Evolutionary conservation across 2,329 filamentous ascomycete genomes (phyloP).

Genomic region (Venturia asperata): DNA sequence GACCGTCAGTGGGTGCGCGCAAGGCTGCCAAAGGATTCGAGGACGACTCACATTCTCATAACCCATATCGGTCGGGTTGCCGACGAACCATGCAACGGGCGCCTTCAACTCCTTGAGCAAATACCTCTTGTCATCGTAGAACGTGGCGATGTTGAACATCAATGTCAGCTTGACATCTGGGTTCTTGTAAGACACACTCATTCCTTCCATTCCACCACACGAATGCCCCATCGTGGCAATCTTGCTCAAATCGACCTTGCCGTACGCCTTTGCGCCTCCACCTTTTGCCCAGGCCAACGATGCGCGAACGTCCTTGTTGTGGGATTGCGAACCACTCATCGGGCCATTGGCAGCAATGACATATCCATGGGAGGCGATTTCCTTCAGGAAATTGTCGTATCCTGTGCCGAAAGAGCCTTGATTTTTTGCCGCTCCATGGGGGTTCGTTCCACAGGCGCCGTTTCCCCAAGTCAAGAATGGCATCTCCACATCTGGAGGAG

Average conservation of each 20-base stretch:
- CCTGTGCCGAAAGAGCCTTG: slow-evolving; percentile 15
- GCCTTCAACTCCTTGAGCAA: slow-evolving; percentile 13
- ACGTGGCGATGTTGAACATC: slow-evolving; percentile 18
- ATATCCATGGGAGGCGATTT: slow-evolving; percentile 20
- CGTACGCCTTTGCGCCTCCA: slow-evolving; percentile 11
- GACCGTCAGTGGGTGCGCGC: neutral
- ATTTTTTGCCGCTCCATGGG: neutral
- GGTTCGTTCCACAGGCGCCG: slow-evolving; percentile 12
- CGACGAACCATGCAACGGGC: slow-evolving; percentile 18
- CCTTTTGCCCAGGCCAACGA: slow-evolving; percentile 8
- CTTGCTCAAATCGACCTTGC: slow-evolving; percentile 15
- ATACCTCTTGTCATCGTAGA: slow-evolving; percentile 7
- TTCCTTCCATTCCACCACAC: slow-evolving; percentile 18
- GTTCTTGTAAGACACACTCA: slow-evolving; percentile 15
- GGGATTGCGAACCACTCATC: neutral
- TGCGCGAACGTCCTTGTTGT: neutral
- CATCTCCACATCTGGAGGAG: slow-evolving; percentile 18
- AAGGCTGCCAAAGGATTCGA: neutral
- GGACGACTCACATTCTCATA: slow-evolving; percentile 17
- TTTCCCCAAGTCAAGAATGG: slow-evolving; percentile 19
- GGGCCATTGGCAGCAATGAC: slow-evolving; percentile 18
- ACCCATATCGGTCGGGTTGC: slow-evolving; percentile 17
- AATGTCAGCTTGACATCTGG: slow-evolving; percentile 17
- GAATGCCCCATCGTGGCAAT: slow-evolving; percentile 19
- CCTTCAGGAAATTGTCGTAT: slow-evolving; percentile 16